A percentile compares a stretch with the other conserved stretches of the same genome.
Evolutionary conservation across 2,329 filamentous ascomycete species (phyloP).

Genomic region (Aspergillus sp.): DNA sequence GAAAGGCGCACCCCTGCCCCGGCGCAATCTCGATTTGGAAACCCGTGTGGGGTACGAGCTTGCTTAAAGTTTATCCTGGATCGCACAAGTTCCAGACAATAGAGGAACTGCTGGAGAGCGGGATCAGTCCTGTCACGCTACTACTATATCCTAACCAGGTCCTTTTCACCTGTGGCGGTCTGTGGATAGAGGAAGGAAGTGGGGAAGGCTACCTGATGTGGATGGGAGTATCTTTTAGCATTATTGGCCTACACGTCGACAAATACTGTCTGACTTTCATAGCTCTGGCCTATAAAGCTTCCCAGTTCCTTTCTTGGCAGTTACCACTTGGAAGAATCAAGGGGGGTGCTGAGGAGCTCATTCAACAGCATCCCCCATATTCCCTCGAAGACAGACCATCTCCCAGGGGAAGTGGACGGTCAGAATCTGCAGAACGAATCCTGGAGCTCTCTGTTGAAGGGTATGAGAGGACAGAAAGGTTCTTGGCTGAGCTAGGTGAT

Average conservation of each 20-base stretch:
- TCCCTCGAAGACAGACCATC: no score
- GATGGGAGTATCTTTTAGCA: conserved; percentile 4
- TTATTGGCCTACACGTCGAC: conserved; percentile 7
- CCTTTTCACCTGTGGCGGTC: conserved; percentile 4
- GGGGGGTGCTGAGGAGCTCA: no score
- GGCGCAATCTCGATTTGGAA: conserved; percentile 10
- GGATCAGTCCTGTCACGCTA: not conserved
- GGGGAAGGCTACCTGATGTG: conserved; percentile 3
- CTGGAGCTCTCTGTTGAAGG: no score
- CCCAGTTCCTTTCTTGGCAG: not conserved
- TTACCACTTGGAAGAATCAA: not conserved
- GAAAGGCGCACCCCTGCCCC: conserved; percentile 4
- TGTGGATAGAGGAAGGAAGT: conserved; percentile 7
- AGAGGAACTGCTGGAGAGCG: conserved; percentile 3
- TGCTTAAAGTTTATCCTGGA: conserved; percentile 10
- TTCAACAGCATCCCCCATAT: no score
- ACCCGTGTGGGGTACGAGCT: not conserved
- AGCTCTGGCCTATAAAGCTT: not conserved
- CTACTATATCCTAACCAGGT: not conserved
- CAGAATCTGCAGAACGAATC: no score
- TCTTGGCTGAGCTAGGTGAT: no score
- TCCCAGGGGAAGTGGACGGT: no score
- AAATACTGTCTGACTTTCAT: not conserved
- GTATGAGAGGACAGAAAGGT: no score
- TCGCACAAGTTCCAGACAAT: conserved; percentile 6